Conservation (phyloP, 306 rosid species). For the Arachis hypogaea region DNA sequence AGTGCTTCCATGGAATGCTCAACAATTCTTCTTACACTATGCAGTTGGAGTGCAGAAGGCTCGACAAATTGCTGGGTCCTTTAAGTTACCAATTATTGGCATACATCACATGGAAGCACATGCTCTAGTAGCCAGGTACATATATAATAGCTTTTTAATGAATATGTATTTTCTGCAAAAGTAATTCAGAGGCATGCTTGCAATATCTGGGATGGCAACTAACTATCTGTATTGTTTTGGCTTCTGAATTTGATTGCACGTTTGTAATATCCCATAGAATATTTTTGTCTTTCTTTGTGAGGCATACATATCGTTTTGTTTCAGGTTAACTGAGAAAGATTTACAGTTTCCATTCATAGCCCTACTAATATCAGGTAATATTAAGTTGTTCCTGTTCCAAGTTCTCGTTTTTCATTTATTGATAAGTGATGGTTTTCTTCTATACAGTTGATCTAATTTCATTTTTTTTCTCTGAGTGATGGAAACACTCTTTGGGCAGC, state of each 20-base stretch:
- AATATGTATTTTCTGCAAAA: slow-evolving; percentile 4
- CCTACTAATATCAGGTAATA: slow-evolving; percentile 85
- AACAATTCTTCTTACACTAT: slow-evolving; percentile 33
- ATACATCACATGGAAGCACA: slow-evolving; percentile 99
- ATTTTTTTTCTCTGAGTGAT: slow-evolving; percentile 26
- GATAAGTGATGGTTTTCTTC: slow-evolving; percentile 31
- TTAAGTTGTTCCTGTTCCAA: slow-evolving; percentile 6
- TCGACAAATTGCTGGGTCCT: slow-evolving; percentile 65
- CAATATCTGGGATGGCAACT: slow-evolving; percentile 32
- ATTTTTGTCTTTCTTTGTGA: slow-evolving; percentile 34
- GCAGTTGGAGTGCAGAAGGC: slow-evolving; percentile 96
- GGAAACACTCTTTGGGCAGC: not conserved
- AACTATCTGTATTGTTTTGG: slow-evolving; percentile 16
- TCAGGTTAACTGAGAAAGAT: slow-evolving; percentile 72
- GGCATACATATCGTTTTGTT: slow-evolving; percentile 35
- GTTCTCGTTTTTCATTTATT: not conserved
- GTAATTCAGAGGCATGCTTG: slow-evolving; percentile 26
- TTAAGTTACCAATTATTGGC: slow-evolving; percentile 77
- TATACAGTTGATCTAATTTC: slow-evolving; percentile 20
- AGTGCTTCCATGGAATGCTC: not conserved
- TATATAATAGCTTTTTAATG: slow-evolving; percentile 10
- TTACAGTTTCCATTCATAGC: slow-evolving; percentile 92
- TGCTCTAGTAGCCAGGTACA: slow-evolving; percentile 95
- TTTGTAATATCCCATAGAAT: slow-evolving; percentile 1
- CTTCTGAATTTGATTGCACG: slow-evolving; percentile 16